Conservation (phyloP, 1,284 basidiomycete genomes). For the Moesziomyces sp. region DNA sequence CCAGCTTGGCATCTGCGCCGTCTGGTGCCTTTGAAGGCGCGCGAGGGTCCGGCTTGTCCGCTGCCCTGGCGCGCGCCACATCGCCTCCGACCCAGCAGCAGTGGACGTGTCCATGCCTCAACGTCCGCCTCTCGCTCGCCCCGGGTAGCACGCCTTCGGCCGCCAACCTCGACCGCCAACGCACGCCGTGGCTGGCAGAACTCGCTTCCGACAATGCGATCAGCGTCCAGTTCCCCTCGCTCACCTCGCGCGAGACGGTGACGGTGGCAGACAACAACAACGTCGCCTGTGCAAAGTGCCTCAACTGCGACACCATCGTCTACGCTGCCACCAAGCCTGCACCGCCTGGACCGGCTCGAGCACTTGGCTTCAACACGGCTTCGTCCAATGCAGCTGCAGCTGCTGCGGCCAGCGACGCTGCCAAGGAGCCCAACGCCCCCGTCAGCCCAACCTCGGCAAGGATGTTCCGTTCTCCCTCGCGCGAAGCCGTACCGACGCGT, state of each 20-base stretch:
- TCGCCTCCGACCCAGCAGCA: constrained; percentile 23
- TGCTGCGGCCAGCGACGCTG: constrained; percentile 6
- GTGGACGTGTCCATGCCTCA: constrained; percentile 48
- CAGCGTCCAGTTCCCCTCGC: constrained; percentile 27
- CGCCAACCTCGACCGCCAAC: background rate
- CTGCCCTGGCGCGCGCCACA: constrained; percentile 15
- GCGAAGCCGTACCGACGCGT: constrained; percentile 8
- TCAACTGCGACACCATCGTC: constrained; percentile 45
- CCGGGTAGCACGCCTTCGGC: constrained; percentile 8
- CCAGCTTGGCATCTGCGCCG: constrained; percentile 6
- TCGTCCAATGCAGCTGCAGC: constrained; percentile 20
- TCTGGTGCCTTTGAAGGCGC: constrained; percentile 7
- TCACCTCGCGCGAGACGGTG: constrained; percentile 41
- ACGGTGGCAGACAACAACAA: constrained; percentile 25
- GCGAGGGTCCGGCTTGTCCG: constrained; percentile 17
- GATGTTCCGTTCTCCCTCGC: constrained; percentile 33
- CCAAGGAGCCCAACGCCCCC: constrained; percentile 7
- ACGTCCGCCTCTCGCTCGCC: constrained; percentile 31
- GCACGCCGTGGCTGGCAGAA: constrained; percentile 32
- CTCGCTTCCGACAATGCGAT: constrained; percentile 40
- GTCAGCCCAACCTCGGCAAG: constrained; percentile 18
- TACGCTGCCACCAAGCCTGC: constrained; percentile 45
- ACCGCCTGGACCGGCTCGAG: constrained; percentile 37
- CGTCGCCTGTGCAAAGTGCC: constrained; percentile 45
- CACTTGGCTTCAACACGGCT: constrained; percentile 41